Base-by-base conservation (phyloP, 208 protist species). In the Trypanosoma theileri region DNA sequence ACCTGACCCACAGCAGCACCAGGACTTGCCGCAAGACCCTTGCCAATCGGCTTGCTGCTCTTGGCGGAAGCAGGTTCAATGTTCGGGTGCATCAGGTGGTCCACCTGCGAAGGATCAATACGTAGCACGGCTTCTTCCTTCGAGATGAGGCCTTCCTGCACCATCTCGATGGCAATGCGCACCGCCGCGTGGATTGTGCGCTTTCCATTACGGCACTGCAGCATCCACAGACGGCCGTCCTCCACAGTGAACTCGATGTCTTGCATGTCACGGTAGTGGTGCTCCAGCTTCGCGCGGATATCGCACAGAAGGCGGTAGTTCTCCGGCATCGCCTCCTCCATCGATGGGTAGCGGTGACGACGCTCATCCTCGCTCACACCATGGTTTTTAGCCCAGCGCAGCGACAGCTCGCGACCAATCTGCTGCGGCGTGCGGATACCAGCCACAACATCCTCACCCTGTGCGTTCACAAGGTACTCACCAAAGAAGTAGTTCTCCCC, bases 241-340 rank as follows among this genome's bases (percentile, higher is more conserved):
- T 98, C 86, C 44, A 98, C 96, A 41, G 97, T 98, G 88, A 98
- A 98, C 82, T 98, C 97, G 67, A 98, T 91, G 70, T 98, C 97
- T 80, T 97, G 92, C 91, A 98, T 98, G 73, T 98, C 97, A 35
- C 82, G 87, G 83, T 94, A 98, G 84, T 98, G 88, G 42, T 74
- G 22, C 78, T 98, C 96, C 31, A 98, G 84, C 41, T 76, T 83
- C 17, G 69, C 64, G 46, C 80, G 85, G 56, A 94, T 91, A 31
- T 91, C 77, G 55, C 87, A 81, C 42, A 98, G 88, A 70, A 97
- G 71, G 42, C 79, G 68, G 81, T 95, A 97, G 70, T 82, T 81
- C 60, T 90, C 85, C 9, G 94, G 93, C 84, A 97, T 89, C 21
- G 68, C 67, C 75, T 94, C 81, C 70, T 96, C 81, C 81, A 98